A percentile compares a stretch with the other conserved stretches of the same genome.
phyloP scores from a whole-genome alignment of 768 basidiomycete genomes.

The Multifurca ochricompacta region DNA sequence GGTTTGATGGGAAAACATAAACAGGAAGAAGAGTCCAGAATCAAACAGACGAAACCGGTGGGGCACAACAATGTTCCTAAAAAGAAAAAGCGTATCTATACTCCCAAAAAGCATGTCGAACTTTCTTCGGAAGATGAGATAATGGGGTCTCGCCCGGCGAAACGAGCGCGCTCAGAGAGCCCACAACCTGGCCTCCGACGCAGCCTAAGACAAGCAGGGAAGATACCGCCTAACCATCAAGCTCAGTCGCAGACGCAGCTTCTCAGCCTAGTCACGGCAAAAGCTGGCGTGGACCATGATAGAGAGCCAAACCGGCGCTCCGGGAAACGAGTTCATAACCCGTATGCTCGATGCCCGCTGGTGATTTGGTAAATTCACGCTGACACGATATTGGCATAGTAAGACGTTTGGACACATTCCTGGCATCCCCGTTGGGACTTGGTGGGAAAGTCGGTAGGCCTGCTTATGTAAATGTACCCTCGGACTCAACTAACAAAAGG shows the following conservation, averaged over 20 bases:
- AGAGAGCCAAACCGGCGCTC: constrained; percentile 24
- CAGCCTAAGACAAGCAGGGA: constrained; percentile 59
- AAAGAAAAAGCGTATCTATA: neutral
- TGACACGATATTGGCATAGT: constrained; percentile 30
- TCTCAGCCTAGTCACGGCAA: constrained; percentile 12
- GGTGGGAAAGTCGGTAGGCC: constrained; percentile 67
- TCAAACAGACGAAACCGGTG: neutral
- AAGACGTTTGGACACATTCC: constrained; percentile 80
- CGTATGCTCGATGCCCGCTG: constrained; percentile 35
- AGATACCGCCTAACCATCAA: constrained; percentile 46
- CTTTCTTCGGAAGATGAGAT: neutral
- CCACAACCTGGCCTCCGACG: constrained; percentile 39
- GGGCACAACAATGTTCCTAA: neutral
- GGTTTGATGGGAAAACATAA: neutral
- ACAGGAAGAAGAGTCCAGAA: neutral
- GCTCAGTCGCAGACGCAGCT: constrained; percentile 23
- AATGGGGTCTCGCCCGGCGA: neutral
- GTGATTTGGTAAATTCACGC: neutral
- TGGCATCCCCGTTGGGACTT: constrained; percentile 67
- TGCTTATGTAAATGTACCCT: neutral
- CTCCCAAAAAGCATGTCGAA: constrained; percentile 2
- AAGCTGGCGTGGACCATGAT: constrained; percentile 23
- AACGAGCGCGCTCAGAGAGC: constrained; percentile 2
- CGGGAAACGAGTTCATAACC: constrained; percentile 34
- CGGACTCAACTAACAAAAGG: neutral